Base-by-base conservation (phyloP, 139 green algal species). In the Volvox africanus region DNA sequence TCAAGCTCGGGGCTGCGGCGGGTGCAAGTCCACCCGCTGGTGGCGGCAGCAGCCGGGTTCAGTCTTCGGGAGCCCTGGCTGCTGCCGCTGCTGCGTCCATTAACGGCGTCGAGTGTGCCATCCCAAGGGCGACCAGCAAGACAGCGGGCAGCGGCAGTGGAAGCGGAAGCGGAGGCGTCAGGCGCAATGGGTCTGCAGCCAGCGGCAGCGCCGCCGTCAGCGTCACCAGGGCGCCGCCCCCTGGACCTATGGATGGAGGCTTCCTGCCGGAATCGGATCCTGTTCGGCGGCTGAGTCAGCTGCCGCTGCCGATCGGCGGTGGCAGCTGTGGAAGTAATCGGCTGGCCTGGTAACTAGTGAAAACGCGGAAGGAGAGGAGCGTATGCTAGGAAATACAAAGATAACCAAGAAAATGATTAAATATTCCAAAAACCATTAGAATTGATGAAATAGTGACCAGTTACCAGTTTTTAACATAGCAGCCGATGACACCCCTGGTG, bases 261-360 rank as follows among this genome's bases (percentile, higher is more conserved):
- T 88, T 88, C 67, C 68, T 88, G 6, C 67, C 14, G 0, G 83
- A 88, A 16, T 26, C 14, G 12, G 83, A 88, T 28, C 83, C 83
- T 1, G 32, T 88, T 3, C 2, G 26, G 36, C 83, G 83, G 2
- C 83, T 88, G 26, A 68, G 26, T 28, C 13, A 22, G 14, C 36
- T 88, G 22, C 35, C 35, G 32, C 1, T 79, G 26, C 71, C 71
- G 28, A 20, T 35, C 35, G 71, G 21, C 71, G 71, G 21, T 20
- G 20, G 67, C 11, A 12, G 67, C 80, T 1, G 61, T 11, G 35
- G 44, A 11, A 17, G 37, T 36, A 30, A 26, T 19, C 78, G 20
- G 77, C 77, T 24, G 79, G 22, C 16, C 20, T 9, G 65, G 21
- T 12, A 26, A 2, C 65, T 20, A 30, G 36, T 1, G 3, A 28